Base-by-base conservation (phyloP, 306 rosid genomes). In the Lathyrus sativus region DNA sequence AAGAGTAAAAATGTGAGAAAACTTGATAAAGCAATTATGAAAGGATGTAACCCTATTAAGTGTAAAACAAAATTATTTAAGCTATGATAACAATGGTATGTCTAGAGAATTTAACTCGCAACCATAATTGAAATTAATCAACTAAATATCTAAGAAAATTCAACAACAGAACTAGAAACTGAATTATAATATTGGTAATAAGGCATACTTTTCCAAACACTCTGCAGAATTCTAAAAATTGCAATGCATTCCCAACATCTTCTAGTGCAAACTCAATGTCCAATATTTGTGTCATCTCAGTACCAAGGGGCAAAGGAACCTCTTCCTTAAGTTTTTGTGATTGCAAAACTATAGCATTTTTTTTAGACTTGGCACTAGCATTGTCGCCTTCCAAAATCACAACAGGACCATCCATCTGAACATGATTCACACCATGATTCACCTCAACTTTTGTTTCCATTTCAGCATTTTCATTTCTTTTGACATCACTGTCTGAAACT, bases 171-270 rank as follows among this genome's bases (percentile, higher is more conserved):
- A 70, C 64, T 46, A 41, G 12, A 11, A 10, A 42, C 46, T 42
- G n/a, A 42, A 14, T n/a, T 46, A 1, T 46, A 50, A 18, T 17
- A 9, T 50, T 50, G 2, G 5, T 5, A 10, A 55, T 13, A 60
- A 35, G 22, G 11, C 57, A 67, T 88, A 88, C 96, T 95, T 88
- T 86, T 42, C 91, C 89, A 65, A 93, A 93, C 11, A 79, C 76
- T 44, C 79, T 74, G 70, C 87, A 90, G 61, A 93, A 93, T 67
- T 90, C 95, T 43, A 93, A 49, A 68, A 93, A 81, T 58, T 93
- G 98, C 72, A 93, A 48, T n/a, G 84, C 97, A 31, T 74, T 72
- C 7, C 93, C 98, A 80, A 84, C 78, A 72, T 83, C 87, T 70
- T 82, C 87, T 9, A 78, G 77, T 44, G 79, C 18, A 4, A 93